Conservation (phyloP, 108 stramenopile genomes). For the Pseudonitzschia multiseries region DNA sequence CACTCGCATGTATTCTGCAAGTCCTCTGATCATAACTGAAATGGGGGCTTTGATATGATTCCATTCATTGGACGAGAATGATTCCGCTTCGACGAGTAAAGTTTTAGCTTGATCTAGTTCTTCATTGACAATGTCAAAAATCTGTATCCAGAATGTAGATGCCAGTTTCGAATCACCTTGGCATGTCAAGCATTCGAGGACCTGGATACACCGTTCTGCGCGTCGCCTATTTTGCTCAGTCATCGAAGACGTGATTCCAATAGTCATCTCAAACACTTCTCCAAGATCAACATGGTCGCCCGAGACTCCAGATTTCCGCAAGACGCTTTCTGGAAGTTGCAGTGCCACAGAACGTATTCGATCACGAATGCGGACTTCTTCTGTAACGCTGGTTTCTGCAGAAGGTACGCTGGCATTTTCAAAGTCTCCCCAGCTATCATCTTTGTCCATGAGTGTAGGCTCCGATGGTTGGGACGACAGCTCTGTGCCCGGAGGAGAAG, state of each 20-base stretch:
- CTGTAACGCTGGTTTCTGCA: background rate
- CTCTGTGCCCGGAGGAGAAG: background rate
- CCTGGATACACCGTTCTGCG: conserved; percentile 26
- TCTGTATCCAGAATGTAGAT: conserved; percentile 36
- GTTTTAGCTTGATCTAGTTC: conserved; percentile 15
- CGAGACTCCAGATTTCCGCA: conserved; percentile 29
- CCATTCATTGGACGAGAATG: conserved; percentile 6
- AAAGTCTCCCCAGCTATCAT: conserved; percentile 35
- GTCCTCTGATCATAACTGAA: conserved; percentile 40
- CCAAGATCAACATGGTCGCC: conserved; percentile 36
- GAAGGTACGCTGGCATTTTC: background rate
- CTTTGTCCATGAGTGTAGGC: background rate
- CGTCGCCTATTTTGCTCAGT: background rate
- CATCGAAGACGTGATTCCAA: conserved; percentile 30
- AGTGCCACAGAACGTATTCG: conserved; percentile 22
- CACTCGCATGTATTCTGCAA: conserved; percentile 64
- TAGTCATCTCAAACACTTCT: conserved; percentile 41
- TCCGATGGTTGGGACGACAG: background rate
- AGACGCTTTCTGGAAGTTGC: conserved; percentile 29
- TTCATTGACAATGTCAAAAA: conserved; percentile 28
- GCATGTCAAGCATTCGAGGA: conserved; percentile 27
- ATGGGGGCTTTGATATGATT: conserved; percentile 8
- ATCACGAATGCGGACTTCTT: conserved; percentile 4
- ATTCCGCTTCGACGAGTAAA: conserved; percentile 22
- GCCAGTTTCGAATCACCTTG: conserved; percentile 5